phyloP scores from a whole-genome alignment of 495 filamentous ascomycete genomes.

The Lophium mytilinum region DNA sequence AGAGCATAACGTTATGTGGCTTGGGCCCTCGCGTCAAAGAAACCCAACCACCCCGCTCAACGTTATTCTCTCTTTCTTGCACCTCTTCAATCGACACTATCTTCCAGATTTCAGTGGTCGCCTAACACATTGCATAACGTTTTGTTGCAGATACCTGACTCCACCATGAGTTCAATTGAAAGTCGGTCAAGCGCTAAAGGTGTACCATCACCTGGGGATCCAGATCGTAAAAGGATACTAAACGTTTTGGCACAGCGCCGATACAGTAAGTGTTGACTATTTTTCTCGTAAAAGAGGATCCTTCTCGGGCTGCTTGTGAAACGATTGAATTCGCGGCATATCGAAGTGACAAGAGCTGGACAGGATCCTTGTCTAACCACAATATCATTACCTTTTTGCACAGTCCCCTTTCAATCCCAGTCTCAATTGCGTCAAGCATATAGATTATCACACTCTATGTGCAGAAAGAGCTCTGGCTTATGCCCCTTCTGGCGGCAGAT shows the following conservation, averaged over 20 bases:
- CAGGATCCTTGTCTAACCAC: no score
- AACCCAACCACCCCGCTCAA: not conserved
- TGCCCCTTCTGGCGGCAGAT: no score
- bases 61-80: not conserved
- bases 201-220: slow-evolving; percentile 22
- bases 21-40: not conserved
- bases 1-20: slow-evolving; percentile 21
- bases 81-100: not conserved
- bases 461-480: no score
- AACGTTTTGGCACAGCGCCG: slow-evolving; percentile 44
- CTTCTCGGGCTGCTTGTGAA: not conserved
- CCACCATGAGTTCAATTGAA: no score
- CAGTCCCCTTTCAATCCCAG: no score
- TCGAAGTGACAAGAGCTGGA: no score
- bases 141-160: not conserved
- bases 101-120: not conserved
- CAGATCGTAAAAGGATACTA: slow-evolving; percentile 42
- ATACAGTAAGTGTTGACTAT: slow-evolving; percentile 38
- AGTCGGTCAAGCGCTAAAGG: not conserved
- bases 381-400: no score
- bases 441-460: no score
- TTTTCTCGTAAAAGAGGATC: not conserved
- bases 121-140: slow-evolving; percentile 5
- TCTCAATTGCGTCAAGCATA: no score
- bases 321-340: not conserved